Percentiles rank a stretch among this genome's conserved stretches.
Conservation (phyloP, 805 yeast species). For the Cyberlindnera lachancei region DNA sequence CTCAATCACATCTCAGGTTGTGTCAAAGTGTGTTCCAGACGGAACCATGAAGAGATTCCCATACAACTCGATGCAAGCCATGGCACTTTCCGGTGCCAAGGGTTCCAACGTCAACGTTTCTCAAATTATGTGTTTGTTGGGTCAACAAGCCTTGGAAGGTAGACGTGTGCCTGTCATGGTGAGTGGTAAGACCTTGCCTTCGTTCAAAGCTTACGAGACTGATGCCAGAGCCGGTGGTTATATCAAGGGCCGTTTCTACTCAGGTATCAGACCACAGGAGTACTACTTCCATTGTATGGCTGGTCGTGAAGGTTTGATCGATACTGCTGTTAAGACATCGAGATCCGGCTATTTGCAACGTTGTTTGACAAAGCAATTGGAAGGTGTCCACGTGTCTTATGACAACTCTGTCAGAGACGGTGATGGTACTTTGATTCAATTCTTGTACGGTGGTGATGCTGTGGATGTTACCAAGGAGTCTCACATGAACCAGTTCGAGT, state of each 20-base stretch:
- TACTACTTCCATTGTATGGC: slow-evolving; percentile 99
- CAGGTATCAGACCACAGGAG: slow-evolving; percentile 97
- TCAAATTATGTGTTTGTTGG: slow-evolving; percentile 97
- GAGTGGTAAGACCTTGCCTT: slow-evolving; percentile 93
- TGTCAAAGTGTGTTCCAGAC: slow-evolving; percentile 86
- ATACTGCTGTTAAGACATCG: slow-evolving; percentile 98
- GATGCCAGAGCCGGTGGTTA: slow-evolving; percentile 99
- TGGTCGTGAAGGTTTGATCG: slow-evolving; percentile 99
- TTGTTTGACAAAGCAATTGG: slow-evolving; percentile 95
- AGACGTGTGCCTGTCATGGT: slow-evolving; percentile 99
- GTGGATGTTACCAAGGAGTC: slow-evolving; percentile 92
- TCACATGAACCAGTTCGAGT: slow-evolving; percentile 86
- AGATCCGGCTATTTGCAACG: slow-evolving; percentile 98
- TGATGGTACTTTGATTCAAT: slow-evolving; percentile 90
- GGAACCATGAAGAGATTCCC: slow-evolving; percentile 97
- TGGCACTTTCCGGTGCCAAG: slow-evolving; percentile 99
- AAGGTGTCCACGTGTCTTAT: slow-evolving; percentile 90
- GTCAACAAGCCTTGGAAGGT: slow-evolving; percentile 99
- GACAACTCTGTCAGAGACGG: slow-evolving; percentile 94
- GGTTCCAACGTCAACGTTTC: slow-evolving; percentile 98
- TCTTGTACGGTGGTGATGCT: slow-evolving; percentile 96
- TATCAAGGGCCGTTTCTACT: slow-evolving; percentile 92
- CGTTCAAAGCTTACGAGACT: slow-evolving; percentile 94
- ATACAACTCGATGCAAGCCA: slow-evolving; percentile 93
- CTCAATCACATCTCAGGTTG: slow-evolving; percentile 89